Evolutionary conservation across 768 basidiomycete genomes (phyloP).

Genomic region (Trametes maxima): DNA sequence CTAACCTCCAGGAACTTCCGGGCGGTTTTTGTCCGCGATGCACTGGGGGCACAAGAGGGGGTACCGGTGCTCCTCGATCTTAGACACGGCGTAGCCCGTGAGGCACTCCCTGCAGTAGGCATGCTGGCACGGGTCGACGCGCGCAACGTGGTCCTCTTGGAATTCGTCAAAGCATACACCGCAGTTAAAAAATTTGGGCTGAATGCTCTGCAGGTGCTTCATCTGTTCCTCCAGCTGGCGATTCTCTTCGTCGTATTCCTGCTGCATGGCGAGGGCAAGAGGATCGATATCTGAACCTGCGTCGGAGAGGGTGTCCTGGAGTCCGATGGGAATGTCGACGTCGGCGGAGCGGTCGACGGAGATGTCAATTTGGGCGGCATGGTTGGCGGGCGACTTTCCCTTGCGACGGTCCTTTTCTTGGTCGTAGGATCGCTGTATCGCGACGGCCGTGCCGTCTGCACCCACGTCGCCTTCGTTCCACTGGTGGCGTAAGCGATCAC

Average conservation of each 20-base stretch:
- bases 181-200: slow-evolving; percentile 50
- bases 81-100: slow-evolving; percentile 42
- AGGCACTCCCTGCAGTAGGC: slow-evolving; percentile 58
- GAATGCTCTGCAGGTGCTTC: slow-evolving; percentile 29
- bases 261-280: slow-evolving; percentile 37
- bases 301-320: background rate
- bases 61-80: slow-evolving; percentile 54
- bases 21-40: slow-evolving; percentile 30
- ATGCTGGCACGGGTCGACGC: slow-evolving; percentile 51
- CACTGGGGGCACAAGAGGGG: slow-evolving; percentile 68
- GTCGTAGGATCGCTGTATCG: too few species aligned
- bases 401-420: too few species aligned
- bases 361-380: too few species aligned
- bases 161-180: slow-evolving; percentile 56
- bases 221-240: slow-evolving; percentile 39
- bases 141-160: slow-evolving; percentile 44
- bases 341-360: too few species aligned
- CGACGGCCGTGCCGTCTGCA: too few species aligned
- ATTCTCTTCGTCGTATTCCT: slow-evolving; percentile 46
- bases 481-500: too few species aligned
- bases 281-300: background rate
- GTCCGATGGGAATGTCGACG: too few species aligned
- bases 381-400: too few species aligned
- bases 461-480: too few species aligned
- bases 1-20: slow-evolving; percentile 35